phyloP scores from a whole-genome alignment of 2,329 filamentous ascomycete species.

The Aspergillus hiratsukae region DNA sequence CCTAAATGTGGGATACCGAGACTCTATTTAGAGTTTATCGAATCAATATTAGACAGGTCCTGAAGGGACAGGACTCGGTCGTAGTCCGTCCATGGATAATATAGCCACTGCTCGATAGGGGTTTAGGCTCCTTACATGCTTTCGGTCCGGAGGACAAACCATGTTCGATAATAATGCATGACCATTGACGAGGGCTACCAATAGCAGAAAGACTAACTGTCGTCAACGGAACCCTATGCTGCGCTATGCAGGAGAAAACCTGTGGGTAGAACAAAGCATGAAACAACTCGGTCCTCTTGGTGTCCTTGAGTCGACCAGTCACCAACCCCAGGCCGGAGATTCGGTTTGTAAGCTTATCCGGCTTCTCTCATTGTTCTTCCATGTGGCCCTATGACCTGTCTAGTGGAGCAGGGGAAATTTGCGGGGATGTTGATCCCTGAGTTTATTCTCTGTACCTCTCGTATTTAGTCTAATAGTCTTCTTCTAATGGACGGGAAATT shows the following conservation, averaged over 20 bases:
- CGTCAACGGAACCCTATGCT: no score
- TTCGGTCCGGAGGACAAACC: background rate
- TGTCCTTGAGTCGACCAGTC: background rate
- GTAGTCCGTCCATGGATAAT: background rate
- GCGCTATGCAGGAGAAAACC: no score
- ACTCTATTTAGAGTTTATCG: background rate
- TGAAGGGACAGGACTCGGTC: background rate
- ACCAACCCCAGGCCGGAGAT: background rate
- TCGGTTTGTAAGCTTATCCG: background rate
- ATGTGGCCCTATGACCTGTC: background rate
- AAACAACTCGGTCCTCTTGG: background rate
- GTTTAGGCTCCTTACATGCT: background rate
- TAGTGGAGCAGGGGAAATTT: background rate
- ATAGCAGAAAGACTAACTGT: background rate
- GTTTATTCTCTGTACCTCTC: background rate
- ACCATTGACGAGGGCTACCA: background rate
- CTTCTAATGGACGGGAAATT: no score
- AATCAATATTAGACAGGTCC: background rate
- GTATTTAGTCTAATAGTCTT: no score
- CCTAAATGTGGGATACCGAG: background rate
- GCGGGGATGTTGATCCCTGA: background rate
- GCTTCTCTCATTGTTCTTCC: background rate
- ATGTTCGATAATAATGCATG: background rate
- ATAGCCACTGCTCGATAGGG: background rate
- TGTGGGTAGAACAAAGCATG: background rate